These are phyloP conservation scores for Ophiorrhiza pumila DNA, from an alignment of 257 asterid genomes.

Conservation along the genomic window DNA sequence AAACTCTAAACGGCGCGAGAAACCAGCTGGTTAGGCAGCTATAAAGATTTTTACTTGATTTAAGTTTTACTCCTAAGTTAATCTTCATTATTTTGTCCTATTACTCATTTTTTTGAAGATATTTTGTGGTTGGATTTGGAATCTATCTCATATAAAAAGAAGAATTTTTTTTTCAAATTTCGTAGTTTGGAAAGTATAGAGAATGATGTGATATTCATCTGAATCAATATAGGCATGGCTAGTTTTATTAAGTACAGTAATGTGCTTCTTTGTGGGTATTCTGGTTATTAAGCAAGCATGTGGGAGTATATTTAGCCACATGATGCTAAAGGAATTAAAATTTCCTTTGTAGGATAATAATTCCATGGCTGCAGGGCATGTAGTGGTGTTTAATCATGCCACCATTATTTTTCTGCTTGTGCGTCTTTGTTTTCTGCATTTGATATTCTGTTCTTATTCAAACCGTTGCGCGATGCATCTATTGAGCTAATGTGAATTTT, in stretches of 20 bases:
- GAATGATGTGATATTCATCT: neutral
- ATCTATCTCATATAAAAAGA: too few relatives aligned
- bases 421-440: neutral
- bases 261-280: neutral
- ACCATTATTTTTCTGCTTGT: neutral
- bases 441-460: neutral
- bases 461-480: neutral
- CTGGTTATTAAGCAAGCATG: neutral
- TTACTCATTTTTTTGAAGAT: neutral
- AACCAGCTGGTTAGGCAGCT: slow-evolving; percentile 23
- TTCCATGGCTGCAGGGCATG: neutral
- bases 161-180: neutral
- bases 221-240: neutral
- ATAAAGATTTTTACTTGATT: neutral
- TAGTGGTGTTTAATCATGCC: neutral
- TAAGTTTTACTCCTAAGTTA: neutral
- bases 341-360: neutral
- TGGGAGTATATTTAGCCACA: neutral
- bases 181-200: neutral
- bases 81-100: neutral
- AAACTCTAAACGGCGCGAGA: slow-evolving; percentile 15
- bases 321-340: too few relatives aligned
- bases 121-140: too few relatives aligned
- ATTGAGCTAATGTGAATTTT: neutral
- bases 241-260: neutral